These are phyloP conservation scores for Hygrocybe coccinea DNA, from an alignment of 768 basidiomycete species.

Conservation along the genomic window DNA sequence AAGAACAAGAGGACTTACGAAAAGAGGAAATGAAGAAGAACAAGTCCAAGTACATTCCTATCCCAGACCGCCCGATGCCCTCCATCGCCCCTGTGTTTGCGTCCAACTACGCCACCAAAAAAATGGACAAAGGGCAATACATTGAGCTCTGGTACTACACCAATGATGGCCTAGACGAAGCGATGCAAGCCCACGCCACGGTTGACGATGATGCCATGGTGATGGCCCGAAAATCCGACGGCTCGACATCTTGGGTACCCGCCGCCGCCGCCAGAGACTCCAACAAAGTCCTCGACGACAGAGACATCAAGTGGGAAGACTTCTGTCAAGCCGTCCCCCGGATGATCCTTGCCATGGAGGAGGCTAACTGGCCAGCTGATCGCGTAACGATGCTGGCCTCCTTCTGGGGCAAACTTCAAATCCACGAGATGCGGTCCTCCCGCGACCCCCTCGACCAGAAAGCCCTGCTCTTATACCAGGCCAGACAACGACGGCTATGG, in stretches of 20 bases:
- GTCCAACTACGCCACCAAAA: too few species aligned
- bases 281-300: too few species aligned
- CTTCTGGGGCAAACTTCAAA: slow-evolving; percentile 10
- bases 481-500: slow-evolving; percentile 10
- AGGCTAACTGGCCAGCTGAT: slow-evolving; percentile 5
- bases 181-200: too few species aligned
- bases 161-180: too few species aligned
- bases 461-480: slow-evolving; percentile 16
- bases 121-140: too few species aligned
- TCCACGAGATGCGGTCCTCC: slow-evolving; percentile 6
- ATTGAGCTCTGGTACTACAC: too few species aligned
- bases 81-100: too few species aligned
- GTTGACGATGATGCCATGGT: slow-evolving; percentile 7
- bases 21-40: too few species aligned
- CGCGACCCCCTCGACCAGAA: slow-evolving; percentile 1
- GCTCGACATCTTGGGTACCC: neutral
- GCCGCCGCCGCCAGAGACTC: slow-evolving; percentile 1
- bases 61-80: too few species aligned
- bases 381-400: slow-evolving; percentile 8
- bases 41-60: too few species aligned
- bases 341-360: slow-evolving; percentile 9
- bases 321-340: slow-evolving; percentile 3
- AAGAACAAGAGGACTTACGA: too few species aligned
- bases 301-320: too few species aligned
- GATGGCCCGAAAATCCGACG: neutral